Conservation (phyloP, 768 basidiomycete species). For the Leccinum arenicola region DNA sequence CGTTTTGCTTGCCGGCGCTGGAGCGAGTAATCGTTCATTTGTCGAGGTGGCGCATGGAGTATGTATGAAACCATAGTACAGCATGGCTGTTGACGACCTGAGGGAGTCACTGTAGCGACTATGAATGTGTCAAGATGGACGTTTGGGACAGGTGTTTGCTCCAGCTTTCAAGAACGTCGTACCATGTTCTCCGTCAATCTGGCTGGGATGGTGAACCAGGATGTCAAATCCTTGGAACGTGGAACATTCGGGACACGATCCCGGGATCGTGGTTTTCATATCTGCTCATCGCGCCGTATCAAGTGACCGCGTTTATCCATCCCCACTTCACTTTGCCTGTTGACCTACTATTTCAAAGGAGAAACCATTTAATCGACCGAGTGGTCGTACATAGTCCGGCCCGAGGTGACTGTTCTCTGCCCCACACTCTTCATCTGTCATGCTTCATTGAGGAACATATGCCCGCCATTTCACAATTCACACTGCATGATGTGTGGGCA, state of each 20-base stretch:
- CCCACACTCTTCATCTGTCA: neutral
- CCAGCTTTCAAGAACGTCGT: neutral
- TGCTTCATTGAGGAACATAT: neutral
- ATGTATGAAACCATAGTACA: slow-evolving; percentile 13
- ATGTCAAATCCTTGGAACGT: neutral
- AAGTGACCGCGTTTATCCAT: neutral
- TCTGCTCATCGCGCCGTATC: slow-evolving; percentile 8
- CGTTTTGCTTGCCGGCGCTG: slow-evolving; percentile 32
- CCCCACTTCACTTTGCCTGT: neutral
- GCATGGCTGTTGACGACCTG: slow-evolving; percentile 1
- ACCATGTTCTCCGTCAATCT: neutral
- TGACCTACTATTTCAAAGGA: no score
- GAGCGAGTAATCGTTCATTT: slow-evolving; percentile 29
- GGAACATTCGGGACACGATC: neutral
- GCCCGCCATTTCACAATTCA: neutral
- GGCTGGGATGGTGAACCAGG: neutral
- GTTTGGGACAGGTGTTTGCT: neutral
- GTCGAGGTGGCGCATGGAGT: slow-evolving; percentile 16
- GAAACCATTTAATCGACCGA: no score
- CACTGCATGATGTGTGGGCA: slow-evolving; percentile 2
- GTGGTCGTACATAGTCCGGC: no score
- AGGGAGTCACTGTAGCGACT: neutral
- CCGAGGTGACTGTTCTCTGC: neutral
- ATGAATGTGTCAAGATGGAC: neutral
- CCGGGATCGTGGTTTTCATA: slow-evolving; percentile 14